Percentiles rank a stretch among this genome's conserved stretches.
These are phyloP conservation scores for Aegle marmelos DNA, from an alignment of 345 rosid genomes.

Conservation along the genomic window DNA sequence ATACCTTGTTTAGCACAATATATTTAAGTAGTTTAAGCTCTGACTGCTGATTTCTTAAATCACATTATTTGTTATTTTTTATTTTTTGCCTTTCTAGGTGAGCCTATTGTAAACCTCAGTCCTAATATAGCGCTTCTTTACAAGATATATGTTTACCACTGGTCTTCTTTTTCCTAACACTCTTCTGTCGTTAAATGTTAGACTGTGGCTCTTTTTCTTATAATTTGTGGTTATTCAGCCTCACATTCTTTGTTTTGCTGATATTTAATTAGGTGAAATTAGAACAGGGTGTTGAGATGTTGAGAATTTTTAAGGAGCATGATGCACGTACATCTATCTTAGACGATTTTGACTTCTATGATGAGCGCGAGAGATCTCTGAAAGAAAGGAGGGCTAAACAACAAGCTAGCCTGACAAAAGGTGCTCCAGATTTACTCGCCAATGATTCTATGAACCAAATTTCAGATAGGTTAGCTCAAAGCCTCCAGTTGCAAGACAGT, in stretches of 20 bases:
- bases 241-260: conserved; percentile 7
- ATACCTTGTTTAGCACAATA: neutral
- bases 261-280: conserved; percentile 51
- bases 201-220: neutral
- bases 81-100: neutral
- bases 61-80: no score
- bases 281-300: conserved; percentile 66
- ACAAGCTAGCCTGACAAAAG: conserved; percentile 18
- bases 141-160: neutral
- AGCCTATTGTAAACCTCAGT: neutral
- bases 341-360: conserved; percentile 62
- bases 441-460: conserved; percentile 37
- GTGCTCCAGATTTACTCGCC: conserved; percentile 18
- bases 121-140: neutral
- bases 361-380: conserved; percentile 51
- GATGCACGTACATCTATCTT: conserved; percentile 49
- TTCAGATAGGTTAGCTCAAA: conserved; percentile 37
- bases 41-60: neutral
- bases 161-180: neutral
- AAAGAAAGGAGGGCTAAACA: conserved; percentile 43
- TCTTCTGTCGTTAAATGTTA: neutral
- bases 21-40: neutral
- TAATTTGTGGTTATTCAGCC: neutral
- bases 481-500: conserved; percentile 28
- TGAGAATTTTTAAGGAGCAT: conserved; percentile 60